A percentile compares a stretch with the other conserved stretches of the same genome.
Evolutionary conservation across 345 rosid genomes (phyloP).

Genomic region (Diplotaxis tenuifolia): DNA sequence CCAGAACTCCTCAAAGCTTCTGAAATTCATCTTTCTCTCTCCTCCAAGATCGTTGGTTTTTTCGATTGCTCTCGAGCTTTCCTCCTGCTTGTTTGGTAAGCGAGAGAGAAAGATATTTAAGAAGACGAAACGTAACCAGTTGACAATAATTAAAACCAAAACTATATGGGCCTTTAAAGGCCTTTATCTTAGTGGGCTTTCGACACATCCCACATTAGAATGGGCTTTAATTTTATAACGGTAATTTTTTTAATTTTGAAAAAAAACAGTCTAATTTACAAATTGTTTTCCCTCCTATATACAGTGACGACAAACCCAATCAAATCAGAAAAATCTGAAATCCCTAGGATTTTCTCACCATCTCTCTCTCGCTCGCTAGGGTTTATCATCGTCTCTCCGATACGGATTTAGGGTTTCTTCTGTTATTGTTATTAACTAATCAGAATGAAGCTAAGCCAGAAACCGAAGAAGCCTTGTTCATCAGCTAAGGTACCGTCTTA

Average conservation of each 20-base stretch:
- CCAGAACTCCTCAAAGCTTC: too few species aligned
- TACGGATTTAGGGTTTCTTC: background rate
- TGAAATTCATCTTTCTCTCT: too few species aligned
- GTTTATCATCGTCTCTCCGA: conserved; percentile 24
- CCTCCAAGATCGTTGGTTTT: background rate
- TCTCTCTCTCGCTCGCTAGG: conserved; percentile 20
- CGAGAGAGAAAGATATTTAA: background rate
- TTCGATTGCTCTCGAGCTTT: conserved; percentile 17
- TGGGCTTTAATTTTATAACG: conserved; percentile 1
- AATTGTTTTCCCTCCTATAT: conserved; percentile 23
- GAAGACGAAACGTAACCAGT: conserved; percentile 6
- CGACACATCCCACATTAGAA: background rate
- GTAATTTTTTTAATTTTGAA: background rate
- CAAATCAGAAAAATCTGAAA: background rate
- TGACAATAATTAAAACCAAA: background rate
- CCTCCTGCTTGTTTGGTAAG: background rate
- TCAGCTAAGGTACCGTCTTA: conserved; percentile 45
- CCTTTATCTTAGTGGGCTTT: background rate
- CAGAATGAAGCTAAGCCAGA: conserved; percentile 52
- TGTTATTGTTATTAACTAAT: background rate
- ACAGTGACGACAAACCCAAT: conserved; percentile 18
- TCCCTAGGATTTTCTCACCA: conserved; percentile 24
- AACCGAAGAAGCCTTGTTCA: conserved; percentile 47
- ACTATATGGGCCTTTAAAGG: background rate
- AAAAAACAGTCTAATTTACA: background rate